These are phyloP conservation scores for Tuber microsphaerosporum DNA, from an alignment of 495 filamentous ascomycete genomes.

Conservation along the genomic window DNA sequence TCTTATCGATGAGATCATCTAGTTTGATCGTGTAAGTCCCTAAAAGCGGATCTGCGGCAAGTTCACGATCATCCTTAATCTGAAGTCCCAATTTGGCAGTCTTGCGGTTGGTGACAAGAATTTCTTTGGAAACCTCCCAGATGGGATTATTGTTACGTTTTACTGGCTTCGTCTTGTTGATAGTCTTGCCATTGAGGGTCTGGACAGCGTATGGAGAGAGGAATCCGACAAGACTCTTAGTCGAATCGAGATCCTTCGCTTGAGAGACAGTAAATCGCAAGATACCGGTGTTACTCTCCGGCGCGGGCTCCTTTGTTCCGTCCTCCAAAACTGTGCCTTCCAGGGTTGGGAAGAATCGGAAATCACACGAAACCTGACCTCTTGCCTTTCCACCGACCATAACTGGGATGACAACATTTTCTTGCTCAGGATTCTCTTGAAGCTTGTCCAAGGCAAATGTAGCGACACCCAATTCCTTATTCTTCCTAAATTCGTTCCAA, in stretches of 20 bases:
- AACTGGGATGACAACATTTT: conserved; percentile 78
- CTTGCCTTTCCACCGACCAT: conserved; percentile 74
- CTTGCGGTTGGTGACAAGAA: conserved; percentile 89
- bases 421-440: conserved; percentile 65
- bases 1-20: conserved; percentile 83
- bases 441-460: conserved; percentile 78
- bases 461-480: conserved; percentile 84
- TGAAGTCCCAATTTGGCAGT: conserved; percentile 77
- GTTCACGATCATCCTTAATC: conserved; percentile 88
- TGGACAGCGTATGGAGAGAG: conserved; percentile 86
- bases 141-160: conserved; percentile 96
- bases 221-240: conserved; percentile 78
- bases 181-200: conserved; percentile 79
- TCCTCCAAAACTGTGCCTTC: conserved; percentile 63
- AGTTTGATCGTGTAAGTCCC: conserved; percentile 91
- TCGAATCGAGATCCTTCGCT: conserved; percentile 87
- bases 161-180: conserved; percentile 75
- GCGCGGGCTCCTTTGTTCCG: conserved; percentile 68
- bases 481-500: conserved; percentile 91
- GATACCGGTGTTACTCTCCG: conserved; percentile 88
- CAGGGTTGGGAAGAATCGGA: conserved; percentile 92
- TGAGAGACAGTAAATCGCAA: conserved; percentile 86
- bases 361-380: conserved; percentile 69
- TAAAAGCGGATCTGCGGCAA: conserved; percentile 72
- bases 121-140: conserved; percentile 82